Conservation (phyloP, 1,284 basidiomycete genomes). For the Sanghuangporus sanghuang region DNA sequence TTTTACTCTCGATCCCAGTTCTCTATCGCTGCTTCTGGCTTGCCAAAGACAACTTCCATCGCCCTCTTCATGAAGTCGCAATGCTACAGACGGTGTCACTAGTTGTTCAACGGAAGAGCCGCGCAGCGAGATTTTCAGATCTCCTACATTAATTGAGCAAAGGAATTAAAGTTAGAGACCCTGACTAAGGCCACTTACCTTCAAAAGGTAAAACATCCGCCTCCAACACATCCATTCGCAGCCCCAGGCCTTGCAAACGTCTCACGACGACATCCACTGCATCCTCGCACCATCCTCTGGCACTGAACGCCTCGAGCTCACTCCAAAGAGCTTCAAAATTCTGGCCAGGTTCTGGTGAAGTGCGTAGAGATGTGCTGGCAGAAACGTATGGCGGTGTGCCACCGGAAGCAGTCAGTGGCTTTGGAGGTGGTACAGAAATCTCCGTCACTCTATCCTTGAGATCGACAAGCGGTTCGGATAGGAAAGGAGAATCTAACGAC, state of each 20-base stretch:
- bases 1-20: constrained; percentile 2
- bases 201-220: constrained; percentile 52
- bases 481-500: constrained; percentile 62
- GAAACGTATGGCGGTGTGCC: not conserved
- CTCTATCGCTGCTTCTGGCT: constrained; percentile 46
- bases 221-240: constrained; percentile 44
- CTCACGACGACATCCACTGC: constrained; percentile 48
- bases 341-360: constrained; percentile 9
- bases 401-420: not conserved
- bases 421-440: not conserved
- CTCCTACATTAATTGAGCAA: constrained; percentile 37
- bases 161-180: not conserved
- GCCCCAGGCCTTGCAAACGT: constrained; percentile 44
- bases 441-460: not conserved
- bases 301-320: constrained; percentile 22
- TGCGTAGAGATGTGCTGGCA: constrained; percentile 8
- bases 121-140: constrained; percentile 53
- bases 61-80: constrained; percentile 57
- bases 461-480: constrained; percentile 37
- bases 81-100: constrained; percentile 29
- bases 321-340: constrained; percentile 11
- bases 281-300: constrained; percentile 62
- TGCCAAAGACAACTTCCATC: constrained; percentile 73
- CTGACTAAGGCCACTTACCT: constrained; percentile 34
- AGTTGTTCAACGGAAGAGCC: constrained; percentile 10